These are phyloP conservation scores for Pichia gijzeniarum DNA, from an alignment of 805 yeast species.

Conservation along the genomic window DNA sequence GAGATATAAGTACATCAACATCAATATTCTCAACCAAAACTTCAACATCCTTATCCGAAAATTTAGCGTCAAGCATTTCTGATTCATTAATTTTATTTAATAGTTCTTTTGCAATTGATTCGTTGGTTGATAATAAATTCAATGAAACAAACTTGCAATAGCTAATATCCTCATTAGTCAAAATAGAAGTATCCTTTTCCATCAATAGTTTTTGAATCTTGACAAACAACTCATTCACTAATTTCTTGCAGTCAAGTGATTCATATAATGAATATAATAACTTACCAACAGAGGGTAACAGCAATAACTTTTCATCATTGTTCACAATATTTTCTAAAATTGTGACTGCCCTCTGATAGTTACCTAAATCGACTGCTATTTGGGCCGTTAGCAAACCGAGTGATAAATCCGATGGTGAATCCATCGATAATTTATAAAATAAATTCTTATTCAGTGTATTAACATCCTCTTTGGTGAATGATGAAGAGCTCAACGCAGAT, in stretches of 20 bases:
- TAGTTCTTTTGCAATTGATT: constrained; percentile 26
- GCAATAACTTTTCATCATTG: constrained; percentile 8
- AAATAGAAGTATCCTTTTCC: constrained; percentile 8
- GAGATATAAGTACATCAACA: constrained; percentile 24
- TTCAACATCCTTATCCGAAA: constrained; percentile 18
- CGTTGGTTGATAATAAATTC: constrained; percentile 33
- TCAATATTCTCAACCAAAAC: constrained; percentile 28
- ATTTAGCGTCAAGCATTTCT: constrained; percentile 16
- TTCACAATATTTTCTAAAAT: constrained; percentile 30
- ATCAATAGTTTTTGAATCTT: constrained; percentile 22
- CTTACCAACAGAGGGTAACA: constrained; percentile 45
- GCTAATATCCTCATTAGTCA: constrained; percentile 18
- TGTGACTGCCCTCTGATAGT: constrained; percentile 30
- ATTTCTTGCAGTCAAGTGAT: constrained; percentile 32
- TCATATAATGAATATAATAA: constrained; percentile 46
- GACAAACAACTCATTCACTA: constrained; percentile 29
- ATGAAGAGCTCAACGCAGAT: constrained; percentile 12
- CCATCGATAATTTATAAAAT: constrained; percentile 31
- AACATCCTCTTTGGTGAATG: neutral
- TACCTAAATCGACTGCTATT: constrained; percentile 25
- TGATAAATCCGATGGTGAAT: constrained; percentile 27
- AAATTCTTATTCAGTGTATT: constrained; percentile 18
- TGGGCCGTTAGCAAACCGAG: constrained; percentile 32
- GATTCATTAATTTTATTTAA: constrained; percentile 19
- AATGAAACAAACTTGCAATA: constrained; percentile 32